Evolutionary conservation across 345 rosid genomes (phyloP).

Genomic region (Crucihimalaya himalaica): DNA sequence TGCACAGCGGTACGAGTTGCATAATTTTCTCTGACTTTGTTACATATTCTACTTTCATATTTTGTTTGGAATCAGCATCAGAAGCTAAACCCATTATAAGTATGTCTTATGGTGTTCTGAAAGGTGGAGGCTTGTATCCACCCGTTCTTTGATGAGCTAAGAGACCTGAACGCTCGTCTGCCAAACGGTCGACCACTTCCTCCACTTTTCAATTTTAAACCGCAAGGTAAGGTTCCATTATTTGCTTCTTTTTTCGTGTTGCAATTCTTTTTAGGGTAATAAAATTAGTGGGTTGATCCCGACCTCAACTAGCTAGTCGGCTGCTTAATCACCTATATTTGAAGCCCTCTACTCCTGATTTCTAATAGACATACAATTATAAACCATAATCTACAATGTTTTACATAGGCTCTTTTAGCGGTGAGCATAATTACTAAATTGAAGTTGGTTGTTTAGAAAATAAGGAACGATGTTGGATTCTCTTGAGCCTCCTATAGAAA

Average conservation of each 20-base stretch:
- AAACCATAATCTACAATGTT: neutral
- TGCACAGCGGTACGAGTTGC: slow-evolving; percentile 80
- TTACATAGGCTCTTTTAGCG: neutral
- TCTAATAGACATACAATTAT: neutral
- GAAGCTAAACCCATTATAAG: neutral
- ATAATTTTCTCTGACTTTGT: neutral
- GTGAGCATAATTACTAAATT: neutral
- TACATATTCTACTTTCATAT: neutral
- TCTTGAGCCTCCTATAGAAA: too few relatives aligned
- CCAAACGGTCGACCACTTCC: slow-evolving; percentile 78
- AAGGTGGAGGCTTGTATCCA: slow-evolving; percentile 71
- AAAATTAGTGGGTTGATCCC: neutral
- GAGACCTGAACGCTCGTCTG: slow-evolving; percentile 62
- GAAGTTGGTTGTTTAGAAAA: neutral
- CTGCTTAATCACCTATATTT: neutral
- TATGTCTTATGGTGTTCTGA: slow-evolving; percentile 5
- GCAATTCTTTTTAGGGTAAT: neutral
- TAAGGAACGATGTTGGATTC: neutral
- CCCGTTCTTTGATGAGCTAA: slow-evolving; percentile 75
- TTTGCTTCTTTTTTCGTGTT: neutral
- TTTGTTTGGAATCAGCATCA: neutral
- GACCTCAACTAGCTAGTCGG: too few relatives aligned
- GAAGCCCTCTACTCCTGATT: neutral
- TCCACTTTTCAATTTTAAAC: slow-evolving; percentile 60
- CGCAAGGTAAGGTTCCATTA: slow-evolving; percentile 36